Evolutionary conservation across 495 filamentous ascomycete genomes (phyloP), one percentile per base, ranked within the genome.

Genomic region (Penicillium ochrochloron): DNA sequence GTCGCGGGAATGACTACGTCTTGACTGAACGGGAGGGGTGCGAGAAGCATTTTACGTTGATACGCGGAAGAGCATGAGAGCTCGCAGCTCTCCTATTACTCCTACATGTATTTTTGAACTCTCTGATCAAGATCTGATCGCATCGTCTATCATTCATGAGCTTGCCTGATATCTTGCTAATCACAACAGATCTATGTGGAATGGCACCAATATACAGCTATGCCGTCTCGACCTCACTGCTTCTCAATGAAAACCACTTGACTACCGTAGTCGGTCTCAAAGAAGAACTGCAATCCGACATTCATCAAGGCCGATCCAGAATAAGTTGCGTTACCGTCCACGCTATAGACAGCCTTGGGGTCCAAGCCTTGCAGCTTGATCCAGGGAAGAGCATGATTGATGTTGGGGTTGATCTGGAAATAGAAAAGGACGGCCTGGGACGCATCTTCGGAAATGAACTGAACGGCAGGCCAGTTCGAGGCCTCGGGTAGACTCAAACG

Each of bases 391-490:
- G 81, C 59, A 12, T 81, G 79, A 59, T 84, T 82, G 5, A 83
- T 63, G 27, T 69, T 74, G 0, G 78, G 74, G 11, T 70, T 69
- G 23, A 81, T 70, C 69, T 84, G 82, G 72, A 84, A 85, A 15
- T 73, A 78, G 62, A 86, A 86, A 12, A 86, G 66, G 0, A 84
- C 80, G 11, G 70, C 79, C 55, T 77, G 70, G 14, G 61, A 66
- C 2, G 69, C 74, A 61, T 81, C 79, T 9, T 78, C 72, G 0
- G 79, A 76, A n/a, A 83, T 74, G 63, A 84, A 84, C 70, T 82
- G 73, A 31, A 76, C 82, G 29, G 83, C 83, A 12, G 84, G 84
- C 82, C 82, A 85, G 55, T 85, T 82, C 0, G 81, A 83, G 27
- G 84, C 75, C 55, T 85, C 82, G 0, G 84, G 84, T 0, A 85